These are phyloP conservation scores for Cafeteria roenbergensis DNA, from an alignment of 108 stramenopile species.

Conservation along the genomic window DNA sequence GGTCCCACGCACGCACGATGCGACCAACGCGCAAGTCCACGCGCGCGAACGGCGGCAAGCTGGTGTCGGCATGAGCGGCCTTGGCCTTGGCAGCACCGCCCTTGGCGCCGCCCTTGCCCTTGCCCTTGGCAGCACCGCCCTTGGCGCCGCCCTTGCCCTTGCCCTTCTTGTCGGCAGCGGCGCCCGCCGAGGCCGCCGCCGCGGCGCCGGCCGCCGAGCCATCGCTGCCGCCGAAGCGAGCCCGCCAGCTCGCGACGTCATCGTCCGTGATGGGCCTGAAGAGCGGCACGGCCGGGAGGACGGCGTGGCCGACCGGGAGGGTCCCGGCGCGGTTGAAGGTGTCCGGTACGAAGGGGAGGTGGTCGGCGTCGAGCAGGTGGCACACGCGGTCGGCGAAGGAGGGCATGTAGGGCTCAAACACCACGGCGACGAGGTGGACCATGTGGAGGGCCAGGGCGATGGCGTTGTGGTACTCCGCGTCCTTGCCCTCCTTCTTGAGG, in stretches of 20 bases:
- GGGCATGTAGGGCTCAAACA: conserved; percentile 7
- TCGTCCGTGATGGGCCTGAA: background rate
- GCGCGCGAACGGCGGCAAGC: conserved; percentile 10
- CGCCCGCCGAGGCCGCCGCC: background rate
- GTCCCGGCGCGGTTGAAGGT: too few species aligned
- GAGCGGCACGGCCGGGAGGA: background rate
- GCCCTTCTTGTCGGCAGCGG: background rate
- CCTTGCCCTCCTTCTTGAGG: background rate
- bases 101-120: conserved; percentile 4
- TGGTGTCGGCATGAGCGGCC: conserved; percentile 7
- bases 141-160: conserved; percentile 2
- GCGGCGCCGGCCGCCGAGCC: background rate
- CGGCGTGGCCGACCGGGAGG: background rate
- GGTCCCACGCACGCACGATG: conserved; percentile 78
- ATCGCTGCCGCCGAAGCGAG: background rate
- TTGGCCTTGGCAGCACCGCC: background rate
- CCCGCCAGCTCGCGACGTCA: background rate
- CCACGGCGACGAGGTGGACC: background rate
- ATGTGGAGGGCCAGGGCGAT: background rate
- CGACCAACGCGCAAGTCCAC: conserved; percentile 76
- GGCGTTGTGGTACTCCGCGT: background rate
- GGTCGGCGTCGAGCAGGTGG: background rate
- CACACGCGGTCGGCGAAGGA: background rate
- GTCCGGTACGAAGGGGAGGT: background rate
- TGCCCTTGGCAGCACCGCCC: background rate